phyloP scores from a whole-genome alignment of 495 filamentous ascomycete species.

The Lasiosphaeria miniovina region DNA sequence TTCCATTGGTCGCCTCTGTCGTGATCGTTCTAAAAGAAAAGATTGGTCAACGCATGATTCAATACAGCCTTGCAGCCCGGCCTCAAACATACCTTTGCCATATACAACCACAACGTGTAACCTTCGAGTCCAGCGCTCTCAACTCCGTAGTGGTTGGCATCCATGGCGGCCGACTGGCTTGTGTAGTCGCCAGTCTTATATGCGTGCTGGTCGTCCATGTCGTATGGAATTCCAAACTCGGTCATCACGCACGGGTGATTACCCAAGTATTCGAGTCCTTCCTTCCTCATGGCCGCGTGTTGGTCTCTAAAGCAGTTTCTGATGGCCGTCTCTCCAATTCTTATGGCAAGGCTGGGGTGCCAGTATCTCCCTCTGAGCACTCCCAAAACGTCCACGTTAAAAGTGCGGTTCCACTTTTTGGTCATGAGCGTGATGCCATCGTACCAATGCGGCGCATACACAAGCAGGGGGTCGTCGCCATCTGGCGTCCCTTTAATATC shows the following conservation, averaged over 20 bases:
- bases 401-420: slow-evolving; percentile 96
- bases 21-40: slow-evolving; percentile 66
- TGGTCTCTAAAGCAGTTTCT: slow-evolving; percentile 92
- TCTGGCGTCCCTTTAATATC: slow-evolving; percentile 81
- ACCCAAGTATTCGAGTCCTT: slow-evolving; percentile 88
- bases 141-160: slow-evolving; percentile 91
- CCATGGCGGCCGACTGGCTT: slow-evolving; percentile 90
- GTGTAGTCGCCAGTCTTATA: slow-evolving; percentile 97
- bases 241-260: slow-evolving; percentile 87
- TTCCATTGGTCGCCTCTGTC: slow-evolving; percentile 95
- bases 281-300: slow-evolving; percentile 78
- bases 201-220: slow-evolving; percentile 94
- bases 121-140: slow-evolving; percentile 79
- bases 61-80: not conserved
- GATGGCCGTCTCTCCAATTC: slow-evolving; percentile 91
- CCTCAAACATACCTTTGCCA: slow-evolving; percentile 54
- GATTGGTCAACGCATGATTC: slow-evolving; percentile 3
- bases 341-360: slow-evolving; percentile 84
- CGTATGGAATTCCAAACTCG: slow-evolving; percentile 96
- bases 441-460: slow-evolving; percentile 93
- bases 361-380: slow-evolving; percentile 85
- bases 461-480: slow-evolving; percentile 78
- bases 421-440: slow-evolving; percentile 95
- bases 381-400: slow-evolving; percentile 95
- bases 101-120: slow-evolving; percentile 88